phyloP scores from a whole-genome alignment of 768 basidiomycete species.

The Serendipita sp. region DNA sequence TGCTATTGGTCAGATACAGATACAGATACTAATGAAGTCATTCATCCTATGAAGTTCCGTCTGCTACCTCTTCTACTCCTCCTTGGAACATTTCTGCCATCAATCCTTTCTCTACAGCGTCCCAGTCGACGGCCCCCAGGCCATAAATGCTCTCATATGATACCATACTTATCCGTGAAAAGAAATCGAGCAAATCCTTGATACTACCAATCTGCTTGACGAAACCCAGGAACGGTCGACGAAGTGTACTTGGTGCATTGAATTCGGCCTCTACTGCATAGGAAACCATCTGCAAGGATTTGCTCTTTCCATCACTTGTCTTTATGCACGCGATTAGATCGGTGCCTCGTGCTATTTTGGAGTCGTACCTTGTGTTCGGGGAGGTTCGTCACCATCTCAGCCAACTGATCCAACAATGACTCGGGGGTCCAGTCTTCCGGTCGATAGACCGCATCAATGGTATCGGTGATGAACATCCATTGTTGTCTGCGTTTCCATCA shows the following conservation, averaged over 20 bases:
- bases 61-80: neutral
- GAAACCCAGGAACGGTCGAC: slow-evolving; percentile 55
- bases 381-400: slow-evolving; percentile 63
- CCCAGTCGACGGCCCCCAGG: slow-evolving; percentile 75
- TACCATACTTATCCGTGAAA: slow-evolving; percentile 73
- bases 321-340: neutral
- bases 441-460: slow-evolving; percentile 83
- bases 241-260: slow-evolving; percentile 34
- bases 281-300: slow-evolving; percentile 18
- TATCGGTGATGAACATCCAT: slow-evolving; percentile 98
- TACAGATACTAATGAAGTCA: neutral
- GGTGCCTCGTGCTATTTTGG: neutral
- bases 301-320: slow-evolving; percentile 7
- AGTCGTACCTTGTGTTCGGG: slow-evolving; percentile 27
- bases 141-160: slow-evolving; percentile 88
- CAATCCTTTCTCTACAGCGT: slow-evolving; percentile 65
- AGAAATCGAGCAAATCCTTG: slow-evolving; percentile 77
- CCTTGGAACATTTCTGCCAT: slow-evolving; percentile 81
- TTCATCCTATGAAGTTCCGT: neutral
- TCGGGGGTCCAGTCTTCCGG: slow-evolving; percentile 72
- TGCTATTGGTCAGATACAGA: neutral
- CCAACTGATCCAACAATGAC: slow-evolving; percentile 80
- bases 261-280: slow-evolving; percentile 16
- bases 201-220: slow-evolving; percentile 70
- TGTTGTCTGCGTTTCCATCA: slow-evolving; percentile 41